These are phyloP conservation scores for Sporothrix brunneoviolacea DNA, from an alignment of 2,329 filamentous ascomycete genomes.

Conservation along the genomic window DNA sequence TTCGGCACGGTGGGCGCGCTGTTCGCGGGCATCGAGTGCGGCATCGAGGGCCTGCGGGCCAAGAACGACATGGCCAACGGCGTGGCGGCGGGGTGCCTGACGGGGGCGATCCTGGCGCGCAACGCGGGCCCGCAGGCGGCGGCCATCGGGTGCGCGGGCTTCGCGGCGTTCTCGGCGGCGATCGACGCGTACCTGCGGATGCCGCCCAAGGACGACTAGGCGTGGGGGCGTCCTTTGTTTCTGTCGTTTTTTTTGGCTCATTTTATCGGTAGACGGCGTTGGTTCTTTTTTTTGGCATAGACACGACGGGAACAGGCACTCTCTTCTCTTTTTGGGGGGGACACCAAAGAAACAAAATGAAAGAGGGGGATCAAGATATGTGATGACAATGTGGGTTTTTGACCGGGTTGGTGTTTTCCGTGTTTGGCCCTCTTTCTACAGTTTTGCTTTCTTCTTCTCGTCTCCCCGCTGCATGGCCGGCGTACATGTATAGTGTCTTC, in stretches of 20 bases:
- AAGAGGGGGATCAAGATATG: neutral
- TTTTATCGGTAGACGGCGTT: constrained; percentile 4
- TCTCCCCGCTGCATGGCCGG: neutral
- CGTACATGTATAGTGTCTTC: neutral
- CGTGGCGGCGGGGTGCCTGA: constrained; percentile 80
- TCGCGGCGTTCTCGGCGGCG: constrained; percentile 85
- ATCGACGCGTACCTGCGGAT: constrained; percentile 89
- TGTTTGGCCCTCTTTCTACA: neutral
- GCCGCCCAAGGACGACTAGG: constrained; percentile 53
- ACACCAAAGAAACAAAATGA: neutral
- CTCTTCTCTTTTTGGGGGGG: neutral
- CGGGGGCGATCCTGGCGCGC: constrained; percentile 79
- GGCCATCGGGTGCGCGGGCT: constrained; percentile 80
- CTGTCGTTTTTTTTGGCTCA: neutral
- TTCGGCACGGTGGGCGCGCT: constrained; percentile 90
- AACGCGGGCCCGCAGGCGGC: constrained; percentile 86
- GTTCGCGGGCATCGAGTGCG: constrained; percentile 90
- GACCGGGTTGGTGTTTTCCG: no score
- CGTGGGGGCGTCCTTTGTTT: neutral
- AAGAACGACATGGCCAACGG: constrained; percentile 93
- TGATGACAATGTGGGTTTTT: neutral
- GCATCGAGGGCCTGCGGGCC: constrained; percentile 83
- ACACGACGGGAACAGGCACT: neutral
- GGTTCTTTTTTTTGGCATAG: constrained; percentile 1
- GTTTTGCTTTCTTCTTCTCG: neutral